Evolutionary conservation across 176 grass and related monocot genomes (phyloP).

Genomic region (Canna indica): DNA sequence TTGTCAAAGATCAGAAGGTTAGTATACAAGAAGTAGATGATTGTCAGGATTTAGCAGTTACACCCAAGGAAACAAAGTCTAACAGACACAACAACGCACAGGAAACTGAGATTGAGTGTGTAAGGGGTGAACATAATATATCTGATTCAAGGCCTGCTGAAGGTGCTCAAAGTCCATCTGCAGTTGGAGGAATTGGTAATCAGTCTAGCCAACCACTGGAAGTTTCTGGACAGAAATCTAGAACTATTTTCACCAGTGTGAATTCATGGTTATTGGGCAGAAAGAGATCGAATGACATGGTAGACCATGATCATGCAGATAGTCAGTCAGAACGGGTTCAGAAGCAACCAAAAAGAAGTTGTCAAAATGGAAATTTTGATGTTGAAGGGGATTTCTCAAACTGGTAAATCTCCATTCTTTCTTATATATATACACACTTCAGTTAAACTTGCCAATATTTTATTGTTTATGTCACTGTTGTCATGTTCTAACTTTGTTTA

Average conservation of each 20-base stretch:
- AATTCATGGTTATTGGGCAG: conserved; percentile 20
- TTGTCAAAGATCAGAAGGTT: background rate
- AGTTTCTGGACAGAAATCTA: conserved; percentile 17
- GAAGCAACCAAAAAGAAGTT: conserved; percentile 33
- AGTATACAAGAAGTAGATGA: background rate
- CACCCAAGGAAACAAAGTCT: background rate
- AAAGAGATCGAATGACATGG: conserved; percentile 35
- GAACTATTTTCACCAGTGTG: background rate
- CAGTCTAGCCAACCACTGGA: conserved; percentile 9
- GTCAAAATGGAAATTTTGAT: conserved; percentile 13
- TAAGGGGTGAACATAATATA: background rate
- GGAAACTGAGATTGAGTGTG: background rate
- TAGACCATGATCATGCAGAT: conserved; percentile 33
- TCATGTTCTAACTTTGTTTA: background rate
- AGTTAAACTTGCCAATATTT: conserved; percentile 6
- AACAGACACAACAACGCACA: background rate
- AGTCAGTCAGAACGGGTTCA: conserved; percentile 26
- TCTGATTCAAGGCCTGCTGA: background rate
- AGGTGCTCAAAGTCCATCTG: background rate
- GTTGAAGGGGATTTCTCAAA: conserved; percentile 22
- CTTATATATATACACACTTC: background rate
- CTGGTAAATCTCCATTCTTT: conserved; percentile 23
- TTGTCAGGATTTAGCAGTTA: conserved; percentile 2
- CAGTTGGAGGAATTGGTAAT: background rate
- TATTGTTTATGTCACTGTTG: background rate